Evolutionary conservation across 2,329 filamentous ascomycete species (phyloP), one percentile per base, ranked within the genome.

Genomic region (Nemania sp.): DNA sequence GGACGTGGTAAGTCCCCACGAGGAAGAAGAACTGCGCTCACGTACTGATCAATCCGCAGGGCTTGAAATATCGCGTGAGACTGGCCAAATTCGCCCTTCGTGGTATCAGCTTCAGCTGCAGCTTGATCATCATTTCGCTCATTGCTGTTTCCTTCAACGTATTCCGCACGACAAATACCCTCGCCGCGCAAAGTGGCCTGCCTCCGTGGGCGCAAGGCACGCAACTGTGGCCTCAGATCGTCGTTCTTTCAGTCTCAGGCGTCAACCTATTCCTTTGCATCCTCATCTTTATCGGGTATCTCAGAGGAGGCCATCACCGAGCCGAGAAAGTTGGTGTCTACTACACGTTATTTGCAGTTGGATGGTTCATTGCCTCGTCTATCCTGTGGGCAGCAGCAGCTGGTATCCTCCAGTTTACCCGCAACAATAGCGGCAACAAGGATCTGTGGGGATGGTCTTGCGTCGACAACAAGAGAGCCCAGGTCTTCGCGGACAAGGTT

Each of bases 401-500:
- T 33, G 90, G 86, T 54, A 75, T 96, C 52, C 83, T 97, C 66
- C 91, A 97, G 70, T 83, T 88, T 65, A 84, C 85, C 52, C 89
- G 87, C 70, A 82, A 84, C 66, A 89, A 81, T 68, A 84, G 83
- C 68, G 76, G 83, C 61, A 89, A 89, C 67, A 85, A 96, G 73
- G 94, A 99, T 72, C 83, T 99, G 73, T 99, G 94, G 94, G 92
- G 93, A 55, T 99, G 94, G 94, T 85, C 91, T n/a, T 99, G 94
- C 72, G 88, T 92, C 52, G 82, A 96, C 66, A 97, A 97, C 72
- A 84, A 86, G 61, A 86, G 93, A 57, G 77, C 86, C 50, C 75
- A 91, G 45, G 76, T 96, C 48, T 97, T 93, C 71, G 70, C 84
- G 57, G 79, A 92, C 52, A 86, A 94, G 66, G 83, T 99, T 64